Base-by-base conservation (phyloP, 441 rosid genomes). In the Pelargonium myrrhifolium region DNA sequence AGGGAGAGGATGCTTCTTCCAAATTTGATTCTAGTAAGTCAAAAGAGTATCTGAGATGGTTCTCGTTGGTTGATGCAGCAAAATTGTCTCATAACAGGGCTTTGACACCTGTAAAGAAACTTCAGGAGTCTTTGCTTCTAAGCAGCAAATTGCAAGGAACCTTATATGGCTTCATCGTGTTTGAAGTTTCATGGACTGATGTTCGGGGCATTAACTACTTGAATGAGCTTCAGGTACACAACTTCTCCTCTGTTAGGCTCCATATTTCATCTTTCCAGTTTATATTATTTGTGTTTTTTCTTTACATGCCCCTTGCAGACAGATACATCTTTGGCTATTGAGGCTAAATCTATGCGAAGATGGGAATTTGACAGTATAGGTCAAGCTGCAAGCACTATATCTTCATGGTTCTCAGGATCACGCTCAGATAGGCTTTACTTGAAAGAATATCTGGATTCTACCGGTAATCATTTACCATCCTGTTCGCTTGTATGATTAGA, bases 351-450 rank as follows among this genome's bases (percentile, higher is more conserved):
- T 73, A 92, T 92, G 99, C 84, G 65, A 77, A 84, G 98, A 82
- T 94, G 98, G 99, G 99, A 94, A 74, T 94, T 94, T 76, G 98
- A 92, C 67, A 87, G 99, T 77, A 82, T 92, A 60, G 64, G 77
- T 60, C 97, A 92, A 73, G 99, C 97, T 61, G 85, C 76, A 66
- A 77, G 69, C 60, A 85, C 75, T 64, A 77, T 84, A 64, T 74
- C 87, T 63, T 85, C 80, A 49, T 94, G 99, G 98, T 92, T 94
- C 84, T 87, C 87, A 0, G 97, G 97, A 75, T 77, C 90, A 64
- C 31, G 12, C 64, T 65, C 74, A 10, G 97, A 94, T 69, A 73
- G 68, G 73, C 82, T 40, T 65, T 79, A 60, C 69, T 76, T 94
- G 73, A 81, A 72, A 74, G 81, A 82, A 62, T 82, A 83, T 79